Base-by-base conservation (phyloP, 1,284 basidiomycete genomes). In the Rhizopogon parksii region DNA sequence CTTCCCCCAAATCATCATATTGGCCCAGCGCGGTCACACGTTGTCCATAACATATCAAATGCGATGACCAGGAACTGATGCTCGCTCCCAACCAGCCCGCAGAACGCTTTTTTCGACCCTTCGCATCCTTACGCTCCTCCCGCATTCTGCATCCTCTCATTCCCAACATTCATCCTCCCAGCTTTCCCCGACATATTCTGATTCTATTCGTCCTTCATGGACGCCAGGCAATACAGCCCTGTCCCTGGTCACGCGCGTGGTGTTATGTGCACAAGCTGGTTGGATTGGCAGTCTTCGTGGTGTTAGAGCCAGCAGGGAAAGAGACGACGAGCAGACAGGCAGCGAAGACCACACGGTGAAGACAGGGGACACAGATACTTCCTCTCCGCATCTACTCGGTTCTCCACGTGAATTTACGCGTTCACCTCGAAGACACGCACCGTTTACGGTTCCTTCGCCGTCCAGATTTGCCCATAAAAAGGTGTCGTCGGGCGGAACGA, bases 251-350 rank as follows among this genome's bases (percentile, higher is more conserved):
- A 43, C 42, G 1, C 42, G 42, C 12, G 42, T 43, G 2, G 12
- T 43, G 2, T 43, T 43, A 32, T 17, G 17, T 43, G 42, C 42
- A 32, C 42, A 43, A 32, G 42, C 42, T 43, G 42, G 42, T 17
- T 43, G 42, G 42, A 4, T 43, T 19, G n/a, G 15, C 6, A 19
- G 11, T 37, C 47, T 35, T 14, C 5, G 9, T 12, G 49, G 51
- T 54, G 54, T 55, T 9, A 53, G 48, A 15, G 56, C 55, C 25
- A 57, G 55, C 36, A 55, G 58, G 15, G 57, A 53, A 9, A 4
- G n/a, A 30, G 60, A 56, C 24, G 46, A 46, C 4, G 51, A 52
- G 11, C 56, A 53, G 6, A 57, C 51, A 6, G 21, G 7, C 5
- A 25, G 19, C 8, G 6, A 60, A 21, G 27, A 32, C 8, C 30